Conservation (phyloP, 2,329 filamentous ascomycete genomes). For the Herpotrichia juniperi region DNA sequence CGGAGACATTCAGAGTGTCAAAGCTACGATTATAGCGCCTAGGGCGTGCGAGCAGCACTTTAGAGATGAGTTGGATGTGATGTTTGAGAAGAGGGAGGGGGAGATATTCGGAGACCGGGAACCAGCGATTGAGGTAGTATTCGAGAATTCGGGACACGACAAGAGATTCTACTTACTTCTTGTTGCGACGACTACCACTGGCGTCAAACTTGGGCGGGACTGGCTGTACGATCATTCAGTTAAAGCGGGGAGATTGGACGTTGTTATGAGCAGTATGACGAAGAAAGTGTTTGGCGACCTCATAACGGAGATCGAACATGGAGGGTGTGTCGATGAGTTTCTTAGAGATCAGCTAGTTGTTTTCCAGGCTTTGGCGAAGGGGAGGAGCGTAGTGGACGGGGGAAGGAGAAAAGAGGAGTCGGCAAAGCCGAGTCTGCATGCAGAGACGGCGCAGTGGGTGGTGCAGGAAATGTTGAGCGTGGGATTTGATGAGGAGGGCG, state of each 20-base stretch:
- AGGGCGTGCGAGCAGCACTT: conserved; percentile 35
- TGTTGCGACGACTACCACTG: conserved; percentile 57
- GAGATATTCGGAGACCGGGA: conserved; percentile 24
- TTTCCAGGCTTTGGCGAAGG: conserved; percentile 62
- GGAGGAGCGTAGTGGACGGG: conserved; percentile 44
- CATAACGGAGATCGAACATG: conserved; percentile 52
- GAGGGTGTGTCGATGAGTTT: conserved; percentile 59
- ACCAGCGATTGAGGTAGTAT: conserved; percentile 23
- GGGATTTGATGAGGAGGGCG: conserved; percentile 43
- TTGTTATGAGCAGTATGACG: conserved; percentile 45
- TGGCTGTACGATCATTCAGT: conserved; percentile 51
- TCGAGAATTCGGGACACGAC: conserved; percentile 51
- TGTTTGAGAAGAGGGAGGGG: conserved; percentile 23
- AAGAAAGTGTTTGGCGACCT: conserved; percentile 53
- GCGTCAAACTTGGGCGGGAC: conserved; percentile 59
- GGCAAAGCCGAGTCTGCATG: conserved; percentile 51
- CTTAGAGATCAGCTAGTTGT: conserved; percentile 66
- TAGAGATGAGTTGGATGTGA: conserved; percentile 27
- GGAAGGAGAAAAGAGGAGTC: conserved; percentile 24
- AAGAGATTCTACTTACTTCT: conserved; percentile 61
- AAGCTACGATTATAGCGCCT: conserved; percentile 48
- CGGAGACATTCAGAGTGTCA: conserved; percentile 33
- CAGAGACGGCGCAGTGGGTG: conserved; percentile 55
- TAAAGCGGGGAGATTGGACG: conserved; percentile 25
- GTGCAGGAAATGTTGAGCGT: conserved; percentile 45